Evolutionary conservation across 2,329 filamentous ascomycete genomes (phyloP).

Genomic region (Thielaviopsis musarum): DNA sequence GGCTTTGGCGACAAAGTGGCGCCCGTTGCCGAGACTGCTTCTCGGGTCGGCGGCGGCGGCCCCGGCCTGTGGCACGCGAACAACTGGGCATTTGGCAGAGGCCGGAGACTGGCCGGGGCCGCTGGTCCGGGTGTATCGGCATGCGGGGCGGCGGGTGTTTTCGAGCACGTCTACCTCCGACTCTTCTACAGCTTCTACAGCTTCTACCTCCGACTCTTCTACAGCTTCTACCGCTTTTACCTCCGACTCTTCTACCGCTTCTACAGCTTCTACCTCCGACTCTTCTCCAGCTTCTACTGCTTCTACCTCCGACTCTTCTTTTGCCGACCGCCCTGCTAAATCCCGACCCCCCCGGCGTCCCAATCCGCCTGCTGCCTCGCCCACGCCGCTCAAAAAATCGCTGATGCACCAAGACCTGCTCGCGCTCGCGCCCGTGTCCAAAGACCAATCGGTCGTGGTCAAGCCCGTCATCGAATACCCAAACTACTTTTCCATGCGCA

Average conservation of each 20-base stretch:
- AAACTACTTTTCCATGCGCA: not conserved
- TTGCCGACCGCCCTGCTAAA: no score
- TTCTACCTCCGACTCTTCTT: no score
- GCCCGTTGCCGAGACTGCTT: not conserved
- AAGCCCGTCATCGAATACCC: slow-evolving; percentile 1
- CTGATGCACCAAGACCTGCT: not conserved
- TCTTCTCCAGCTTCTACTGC: no score
- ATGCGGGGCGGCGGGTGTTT: not conserved
- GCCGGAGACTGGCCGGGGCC: not conserved
- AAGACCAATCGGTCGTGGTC: slow-evolving; percentile 2
- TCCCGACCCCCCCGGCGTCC: not conserved
- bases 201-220: not conserved
- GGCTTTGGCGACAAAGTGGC: not conserved
- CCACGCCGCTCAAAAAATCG: not conserved
- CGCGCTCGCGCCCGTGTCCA: not conserved
- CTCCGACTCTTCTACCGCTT: not conserved
- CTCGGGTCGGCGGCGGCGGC: not conserved
- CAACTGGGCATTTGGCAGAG: no score
- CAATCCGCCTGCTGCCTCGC: no score
- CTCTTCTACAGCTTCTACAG: not conserved
- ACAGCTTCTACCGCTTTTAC: not conserved
- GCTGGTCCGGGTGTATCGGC: not conserved
- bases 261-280: not conserved
- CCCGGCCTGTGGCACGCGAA: not conserved
- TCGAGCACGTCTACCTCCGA: not conserved